A percentile compares a stretch with the other conserved stretches of the same genome.
Conservation (phyloP, 805 yeast genomes). For the Candida lessepsii region DNA sequence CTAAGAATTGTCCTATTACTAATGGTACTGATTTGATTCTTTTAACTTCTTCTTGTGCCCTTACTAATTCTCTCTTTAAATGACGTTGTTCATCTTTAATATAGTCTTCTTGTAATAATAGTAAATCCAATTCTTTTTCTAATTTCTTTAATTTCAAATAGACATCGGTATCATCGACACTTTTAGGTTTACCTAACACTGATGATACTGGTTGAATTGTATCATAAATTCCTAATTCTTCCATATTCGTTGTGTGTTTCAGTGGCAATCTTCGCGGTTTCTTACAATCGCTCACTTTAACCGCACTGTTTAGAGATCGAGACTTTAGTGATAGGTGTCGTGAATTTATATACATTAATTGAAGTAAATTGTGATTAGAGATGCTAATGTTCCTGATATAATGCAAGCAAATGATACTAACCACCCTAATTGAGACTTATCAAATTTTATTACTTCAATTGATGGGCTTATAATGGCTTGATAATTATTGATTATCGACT, state of each 20-base stretch:
- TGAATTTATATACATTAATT: no score
- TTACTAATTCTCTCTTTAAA: constrained; percentile 85
- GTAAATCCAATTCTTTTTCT: constrained; percentile 84
- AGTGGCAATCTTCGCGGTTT: no score
- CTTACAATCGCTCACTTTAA: no score
- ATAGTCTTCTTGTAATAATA: constrained; percentile 89
- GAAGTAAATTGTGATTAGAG: constrained; percentile 4
- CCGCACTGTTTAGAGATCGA: constrained; percentile 3
- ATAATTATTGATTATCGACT: constrained; percentile 17
- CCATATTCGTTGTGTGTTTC: constrained; percentile 26
- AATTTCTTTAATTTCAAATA: constrained; percentile 83
- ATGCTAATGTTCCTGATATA: constrained; percentile 5
- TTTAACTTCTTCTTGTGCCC: constrained; percentile 98
- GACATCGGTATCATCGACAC: constrained; percentile 53
- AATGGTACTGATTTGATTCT: constrained; percentile 96
- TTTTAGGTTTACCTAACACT: constrained; percentile 6
- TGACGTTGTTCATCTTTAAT: constrained; percentile 98
- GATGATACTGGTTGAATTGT: constrained; percentile 10
- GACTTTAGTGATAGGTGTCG: constrained; percentile 18
- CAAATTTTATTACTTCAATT: constrained; percentile 17
- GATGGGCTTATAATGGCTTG: constrained; percentile 15
- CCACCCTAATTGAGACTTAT: constrained; percentile 16
- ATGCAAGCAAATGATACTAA: constrained; percentile 1
- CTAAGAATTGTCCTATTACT: constrained; percentile 96
- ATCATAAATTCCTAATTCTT: constrained; percentile 35